Conservation (phyloP, 805 yeast genomes). For the Debaryomyces tyrocola region DNA sequence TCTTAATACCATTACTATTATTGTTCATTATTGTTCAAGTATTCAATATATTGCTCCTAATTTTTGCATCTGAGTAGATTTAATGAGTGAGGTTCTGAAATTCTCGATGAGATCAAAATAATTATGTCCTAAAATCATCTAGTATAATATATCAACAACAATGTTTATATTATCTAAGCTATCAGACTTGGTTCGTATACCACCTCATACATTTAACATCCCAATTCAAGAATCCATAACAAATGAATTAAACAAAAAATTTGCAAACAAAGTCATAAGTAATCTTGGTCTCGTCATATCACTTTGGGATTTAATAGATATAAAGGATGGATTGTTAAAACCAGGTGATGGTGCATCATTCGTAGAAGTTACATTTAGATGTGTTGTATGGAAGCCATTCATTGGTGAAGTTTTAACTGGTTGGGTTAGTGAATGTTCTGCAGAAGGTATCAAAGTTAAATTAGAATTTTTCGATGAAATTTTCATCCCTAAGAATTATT, state of each 20-base stretch:
- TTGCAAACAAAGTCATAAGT: slow-evolving; percentile 80
- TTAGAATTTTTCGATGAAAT: slow-evolving; percentile 91
- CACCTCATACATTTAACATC: slow-evolving; percentile 78
- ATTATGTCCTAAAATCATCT: too few species aligned
- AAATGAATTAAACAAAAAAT: slow-evolving; percentile 80
- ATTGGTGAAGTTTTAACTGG: slow-evolving; percentile 92
- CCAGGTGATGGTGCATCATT: slow-evolving; percentile 95
- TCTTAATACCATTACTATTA: slow-evolving; percentile 2
- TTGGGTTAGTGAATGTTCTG: slow-evolving; percentile 85
- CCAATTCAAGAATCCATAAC: slow-evolving; percentile 72
- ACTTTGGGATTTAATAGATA: slow-evolving; percentile 78
- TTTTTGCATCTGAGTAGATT: neutral
- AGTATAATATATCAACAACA: neutral
- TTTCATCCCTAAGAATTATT: slow-evolving; percentile 76
- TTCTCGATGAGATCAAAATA: neutral
- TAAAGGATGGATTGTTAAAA: slow-evolving; percentile 83
- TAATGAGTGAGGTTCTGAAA: neutral
- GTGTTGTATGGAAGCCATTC: slow-evolving; percentile 88
- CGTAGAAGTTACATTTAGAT: slow-evolving; percentile 70
- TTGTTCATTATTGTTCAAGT: neutral
- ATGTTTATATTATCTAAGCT: slow-evolving; percentile 87
- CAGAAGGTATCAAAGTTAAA: slow-evolving; percentile 82
- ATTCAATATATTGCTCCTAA: too few species aligned
- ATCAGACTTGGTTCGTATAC: slow-evolving; percentile 82
- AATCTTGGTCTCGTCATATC: slow-evolving; percentile 83